Conservation (phyloP, 768 basidiomycete species). For the Tylopilus plumbeoviolaceoides region DNA sequence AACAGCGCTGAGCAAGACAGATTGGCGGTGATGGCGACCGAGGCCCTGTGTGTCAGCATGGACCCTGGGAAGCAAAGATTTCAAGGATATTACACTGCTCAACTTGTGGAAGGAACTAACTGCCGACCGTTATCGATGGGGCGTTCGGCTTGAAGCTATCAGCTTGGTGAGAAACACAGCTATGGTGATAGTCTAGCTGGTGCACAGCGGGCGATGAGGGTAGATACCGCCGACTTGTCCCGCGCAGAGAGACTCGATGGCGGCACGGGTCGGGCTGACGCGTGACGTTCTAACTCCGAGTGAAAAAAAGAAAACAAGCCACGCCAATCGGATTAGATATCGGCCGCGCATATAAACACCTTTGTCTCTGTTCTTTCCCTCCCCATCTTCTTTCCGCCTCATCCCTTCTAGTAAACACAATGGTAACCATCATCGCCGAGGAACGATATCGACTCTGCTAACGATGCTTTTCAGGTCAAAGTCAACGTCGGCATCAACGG, state of each 20-base stretch:
- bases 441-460: not conserved
- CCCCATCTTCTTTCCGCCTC: constrained; percentile 2
- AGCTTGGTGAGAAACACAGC: not conserved
- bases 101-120: not conserved
- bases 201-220: constrained; percentile 7
- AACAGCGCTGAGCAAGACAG: not conserved
- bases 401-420: constrained; percentile 13
- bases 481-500: constrained; percentile 98
- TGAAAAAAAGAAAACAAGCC: constrained; percentile 10
- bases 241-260: not conserved
- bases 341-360: constrained; percentile 25
- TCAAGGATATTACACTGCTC: not conserved
- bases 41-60: not conserved
- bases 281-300: constrained; percentile 25
- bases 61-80: not conserved
- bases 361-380: not conserved
- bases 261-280: constrained; percentile 14
- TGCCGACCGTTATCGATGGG: not conserved
- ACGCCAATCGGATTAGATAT: constrained; percentile 24
- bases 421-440: constrained; percentile 18
- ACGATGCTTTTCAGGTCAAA: constrained; percentile 48
- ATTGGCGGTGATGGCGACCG: not conserved
- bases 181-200: not conserved
- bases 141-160: not conserved
- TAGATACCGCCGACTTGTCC: constrained; percentile 8